phyloP scores from a whole-genome alignment of 805 yeast genomes.

The Lipomyces mesembrius region DNA sequence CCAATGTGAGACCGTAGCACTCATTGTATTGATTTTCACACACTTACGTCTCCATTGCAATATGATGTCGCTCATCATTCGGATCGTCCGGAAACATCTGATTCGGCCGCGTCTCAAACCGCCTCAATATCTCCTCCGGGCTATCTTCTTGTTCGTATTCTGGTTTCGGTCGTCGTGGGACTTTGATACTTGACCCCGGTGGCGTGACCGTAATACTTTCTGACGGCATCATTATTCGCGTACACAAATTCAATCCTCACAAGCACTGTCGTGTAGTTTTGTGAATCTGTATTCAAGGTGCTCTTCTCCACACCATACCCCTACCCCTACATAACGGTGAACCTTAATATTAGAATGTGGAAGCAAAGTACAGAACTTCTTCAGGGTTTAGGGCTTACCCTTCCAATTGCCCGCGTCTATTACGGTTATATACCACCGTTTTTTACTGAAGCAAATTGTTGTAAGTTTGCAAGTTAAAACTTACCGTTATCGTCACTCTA shows the following conservation, averaged over 20 bases:
- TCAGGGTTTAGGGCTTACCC: too few relatives aligned
- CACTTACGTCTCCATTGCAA: constrained; percentile 58
- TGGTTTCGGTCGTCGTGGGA: not conserved
- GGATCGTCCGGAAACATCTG: constrained; percentile 90
- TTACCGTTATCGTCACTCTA: too few relatives aligned
- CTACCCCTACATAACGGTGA: too few relatives aligned
- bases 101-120: constrained; percentile 38
- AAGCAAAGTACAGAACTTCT: too few relatives aligned
- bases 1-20: not conserved
- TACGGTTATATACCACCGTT: too few relatives aligned
- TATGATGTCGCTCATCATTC: constrained; percentile 67
- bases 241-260: not conserved
- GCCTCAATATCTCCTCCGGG: constrained; percentile 15
- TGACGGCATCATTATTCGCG: not conserved
- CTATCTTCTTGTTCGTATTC: constrained; percentile 11
- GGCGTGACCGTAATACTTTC: not conserved
- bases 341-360: too few relatives aligned
- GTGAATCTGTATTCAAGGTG: too few relatives aligned
- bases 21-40: not conserved
- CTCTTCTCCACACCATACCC: too few relatives aligned
- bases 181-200: not conserved
- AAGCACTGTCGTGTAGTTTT: not conserved
- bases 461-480: too few relatives aligned
- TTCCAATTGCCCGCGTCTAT: too few relatives aligned
- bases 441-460: too few relatives aligned